Evolutionary conservation across 495 filamentous ascomycete genomes (phyloP).

Genomic region (Hyaloscypha variabilis): DNA sequence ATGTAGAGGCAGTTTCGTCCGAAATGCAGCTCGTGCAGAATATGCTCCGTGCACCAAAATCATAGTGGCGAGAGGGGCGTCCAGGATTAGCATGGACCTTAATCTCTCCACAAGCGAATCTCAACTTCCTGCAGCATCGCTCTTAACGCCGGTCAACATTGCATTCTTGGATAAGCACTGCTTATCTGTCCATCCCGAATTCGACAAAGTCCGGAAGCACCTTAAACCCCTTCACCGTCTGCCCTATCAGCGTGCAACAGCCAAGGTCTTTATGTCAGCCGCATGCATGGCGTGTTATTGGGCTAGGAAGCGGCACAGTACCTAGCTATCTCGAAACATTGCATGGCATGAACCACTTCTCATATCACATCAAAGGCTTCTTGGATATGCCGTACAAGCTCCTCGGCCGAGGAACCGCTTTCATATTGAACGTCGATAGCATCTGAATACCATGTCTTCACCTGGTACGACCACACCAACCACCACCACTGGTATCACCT

Average conservation of each 20-base stretch:
- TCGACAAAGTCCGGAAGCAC: too few relatives aligned
- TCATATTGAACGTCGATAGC: neutral
- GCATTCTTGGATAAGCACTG: too few relatives aligned
- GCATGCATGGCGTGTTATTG: slow-evolving; percentile 6
- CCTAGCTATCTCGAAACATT: neutral
- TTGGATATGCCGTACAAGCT: neutral
- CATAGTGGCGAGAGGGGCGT: neutral
- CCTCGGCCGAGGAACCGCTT: neutral
- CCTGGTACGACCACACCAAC: slow-evolving; percentile 15
- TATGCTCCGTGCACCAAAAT: neutral
- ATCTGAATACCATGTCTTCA: slow-evolving; percentile 5
- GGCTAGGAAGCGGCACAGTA: neutral
- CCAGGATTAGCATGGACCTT: neutral
- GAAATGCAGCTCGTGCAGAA: neutral
- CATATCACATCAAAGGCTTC: neutral
- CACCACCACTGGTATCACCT: slow-evolving; percentile 9
- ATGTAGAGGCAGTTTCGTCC: neutral
- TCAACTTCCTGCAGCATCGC: neutral
- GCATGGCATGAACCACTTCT: neutral
- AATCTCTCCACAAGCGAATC: neutral
- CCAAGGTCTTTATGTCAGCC: slow-evolving; percentile 11
- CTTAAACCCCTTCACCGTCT: neutral
- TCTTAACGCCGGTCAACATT: neutral
- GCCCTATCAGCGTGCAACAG: neutral
- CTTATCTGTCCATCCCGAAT: too few relatives aligned